These are phyloP conservation scores for Sphagnum fallax DNA, from an alignment of 228 moss, liverwort and hornwort species.

Conservation along the genomic window DNA sequence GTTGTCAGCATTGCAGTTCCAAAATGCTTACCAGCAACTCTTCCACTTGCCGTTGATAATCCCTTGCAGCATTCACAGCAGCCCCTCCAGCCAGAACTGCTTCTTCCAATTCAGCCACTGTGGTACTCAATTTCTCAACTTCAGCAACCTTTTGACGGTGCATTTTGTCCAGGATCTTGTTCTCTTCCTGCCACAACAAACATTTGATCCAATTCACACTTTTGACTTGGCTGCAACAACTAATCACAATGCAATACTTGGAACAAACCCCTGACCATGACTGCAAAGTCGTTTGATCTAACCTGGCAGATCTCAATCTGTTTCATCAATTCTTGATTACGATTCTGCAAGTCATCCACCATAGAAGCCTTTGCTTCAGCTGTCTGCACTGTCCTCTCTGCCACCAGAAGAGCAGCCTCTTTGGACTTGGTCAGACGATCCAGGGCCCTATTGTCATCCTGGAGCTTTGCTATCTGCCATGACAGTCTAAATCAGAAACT, in stretches of 20 bases:
- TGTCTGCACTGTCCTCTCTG: slow-evolving; percentile 47
- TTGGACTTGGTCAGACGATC: slow-evolving; percentile 62
- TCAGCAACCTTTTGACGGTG: slow-evolving; percentile 64
- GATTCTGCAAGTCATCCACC: slow-evolving; percentile 67
- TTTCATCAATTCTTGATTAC: slow-evolving; percentile 61
- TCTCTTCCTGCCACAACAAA: slow-evolving; percentile 53
- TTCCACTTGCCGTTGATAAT: slow-evolving; percentile 62
- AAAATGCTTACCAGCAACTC: slow-evolving; percentile 41
- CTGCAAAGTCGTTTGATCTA: background rate
- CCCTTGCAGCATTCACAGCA: slow-evolving; percentile 63
- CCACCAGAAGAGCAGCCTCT: slow-evolving; percentile 65
- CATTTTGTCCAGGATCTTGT: slow-evolving; percentile 64
- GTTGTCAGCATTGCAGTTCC: too few relatives aligned
- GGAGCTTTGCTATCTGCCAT: slow-evolving; percentile 50
- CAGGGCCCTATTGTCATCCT: slow-evolving; percentile 58
- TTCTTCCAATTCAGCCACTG: slow-evolving; percentile 55
- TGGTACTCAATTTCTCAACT: slow-evolving; percentile 55
- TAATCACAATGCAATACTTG: too few relatives aligned
- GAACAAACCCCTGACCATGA: too few relatives aligned
- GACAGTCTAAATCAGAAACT: background rate
- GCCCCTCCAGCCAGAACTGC: slow-evolving; percentile 67
- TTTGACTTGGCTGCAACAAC: too few relatives aligned
- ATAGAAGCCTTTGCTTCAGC: slow-evolving; percentile 64
- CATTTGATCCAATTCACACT: too few relatives aligned
- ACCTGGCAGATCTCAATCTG: slow-evolving; percentile 66